Evolutionary conservation across 495 filamentous ascomycete species (phyloP), one percentile per base, ranked within the genome.

Genomic region (Trypethelium eluteriae): DNA sequence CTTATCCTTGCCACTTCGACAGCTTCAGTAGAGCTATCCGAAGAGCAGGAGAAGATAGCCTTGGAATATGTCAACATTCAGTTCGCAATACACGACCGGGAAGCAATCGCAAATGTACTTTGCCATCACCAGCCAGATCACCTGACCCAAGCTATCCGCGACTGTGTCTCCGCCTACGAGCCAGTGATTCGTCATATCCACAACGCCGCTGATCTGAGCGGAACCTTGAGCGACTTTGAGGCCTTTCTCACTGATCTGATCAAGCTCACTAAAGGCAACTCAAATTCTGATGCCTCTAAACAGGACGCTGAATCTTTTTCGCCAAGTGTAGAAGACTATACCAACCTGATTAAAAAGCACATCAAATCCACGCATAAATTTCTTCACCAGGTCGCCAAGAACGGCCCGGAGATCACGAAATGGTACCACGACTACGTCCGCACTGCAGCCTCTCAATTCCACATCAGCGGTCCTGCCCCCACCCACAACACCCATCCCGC

Each of bases 151-250:
- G 79, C 81, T 1, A 73, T 89, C 59, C 77, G 80, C n/a, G 82
- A 86, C 36, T 70, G 78, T 9, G 81, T 89, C 10, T 73, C 75
- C 0, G 83, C 82, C 5, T 87, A 87, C 66, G 87, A 89, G n/a
- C 85, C 83, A 2, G 82, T 89, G 63, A 88, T 90, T 46, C 80
- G 87, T 3, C 72, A 74, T 6, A 74, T 88, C 12, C 87, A 90
- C 65, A 82, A 88, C 62, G 81, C 82, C 3, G 80, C 88, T 7
- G 85, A 90, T 66, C 78, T 90, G 36, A 81, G 81, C 44, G 82
- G 79, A 32, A 84, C 86, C 39, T 68, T 89, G 0, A 76, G 75
- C 38, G 83, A 87, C 35, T 71, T 80, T 0, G 81, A 89, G 70
- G 74, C 68, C 63, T 89, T 90, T 70, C 65, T 89, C 2, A 78